A percentile compares a stretch with the other conserved stretches of the same genome.
Evolutionary conservation across 306 rosid genomes (phyloP).

Genomic region (Vigna trinervia): DNA sequence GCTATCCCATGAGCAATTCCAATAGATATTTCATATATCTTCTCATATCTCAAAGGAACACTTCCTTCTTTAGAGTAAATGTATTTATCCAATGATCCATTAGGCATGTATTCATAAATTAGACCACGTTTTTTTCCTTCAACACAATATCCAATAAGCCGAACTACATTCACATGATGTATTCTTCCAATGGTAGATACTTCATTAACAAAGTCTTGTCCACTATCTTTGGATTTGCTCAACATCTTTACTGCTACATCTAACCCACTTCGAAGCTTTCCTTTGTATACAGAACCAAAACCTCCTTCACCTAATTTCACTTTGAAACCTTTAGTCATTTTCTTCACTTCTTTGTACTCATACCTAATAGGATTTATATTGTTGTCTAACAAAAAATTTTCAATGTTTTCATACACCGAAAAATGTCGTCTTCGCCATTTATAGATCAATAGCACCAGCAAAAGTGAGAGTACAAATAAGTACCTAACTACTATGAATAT

Average conservation of each 20-base stretch:
- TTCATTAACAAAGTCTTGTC: not conserved
- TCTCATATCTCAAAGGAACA: not conserved
- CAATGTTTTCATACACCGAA: not conserved
- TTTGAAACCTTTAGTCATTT: not conserved
- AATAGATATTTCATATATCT: conserved; percentile 40
- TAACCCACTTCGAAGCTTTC: not conserved
- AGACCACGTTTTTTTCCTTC: conserved; percentile 36
- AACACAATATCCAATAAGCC: not conserved
- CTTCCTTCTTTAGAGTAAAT: not conserved
- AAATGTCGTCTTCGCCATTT: not conserved
- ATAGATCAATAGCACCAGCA: not conserved
- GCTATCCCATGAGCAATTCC: conserved; percentile 44
- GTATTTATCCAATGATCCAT: conserved; percentile 43
- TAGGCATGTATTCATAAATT: conserved; percentile 44
- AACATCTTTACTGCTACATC: not conserved
- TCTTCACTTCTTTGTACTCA: not conserved
- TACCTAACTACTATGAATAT: too few species aligned
- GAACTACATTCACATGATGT: not conserved
- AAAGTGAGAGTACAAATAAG: not conserved
- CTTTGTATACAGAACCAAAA: not conserved
- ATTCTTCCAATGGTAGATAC: not conserved
- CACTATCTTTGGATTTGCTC: not conserved
- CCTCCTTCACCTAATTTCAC: not conserved
- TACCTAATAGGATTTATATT: not conserved
- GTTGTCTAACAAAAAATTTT: not conserved